Conservation (phyloP, 139 green algal genomes). For the Chlorella ohadii region DNA sequence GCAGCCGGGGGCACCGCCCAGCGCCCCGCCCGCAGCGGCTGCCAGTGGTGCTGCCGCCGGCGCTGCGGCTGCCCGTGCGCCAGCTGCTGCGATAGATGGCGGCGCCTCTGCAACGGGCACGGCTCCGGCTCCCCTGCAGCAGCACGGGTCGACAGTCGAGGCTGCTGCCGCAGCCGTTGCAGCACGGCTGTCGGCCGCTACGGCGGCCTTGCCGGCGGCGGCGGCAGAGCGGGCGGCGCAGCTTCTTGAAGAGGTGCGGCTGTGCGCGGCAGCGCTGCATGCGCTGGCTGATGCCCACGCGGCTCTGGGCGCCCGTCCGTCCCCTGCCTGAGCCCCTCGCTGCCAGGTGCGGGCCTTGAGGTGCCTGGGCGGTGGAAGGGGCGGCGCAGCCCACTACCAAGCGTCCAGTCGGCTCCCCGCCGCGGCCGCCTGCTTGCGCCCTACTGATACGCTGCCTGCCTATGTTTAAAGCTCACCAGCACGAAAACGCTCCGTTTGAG, state of each 20-base stretch:
- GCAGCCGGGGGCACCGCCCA: not conserved
- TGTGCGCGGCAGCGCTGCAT: constrained; percentile 17
- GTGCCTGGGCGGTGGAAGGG: no score
- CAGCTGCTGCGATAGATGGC: not conserved
- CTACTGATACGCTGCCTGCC: no score
- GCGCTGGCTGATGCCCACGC: not conserved
- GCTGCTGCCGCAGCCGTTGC: constrained; percentile 13
- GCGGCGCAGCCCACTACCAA: no score
- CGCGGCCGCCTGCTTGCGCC: no score
- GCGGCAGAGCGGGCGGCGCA: not conserved
- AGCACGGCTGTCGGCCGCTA: not conserved
- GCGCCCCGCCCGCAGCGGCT: not conserved
- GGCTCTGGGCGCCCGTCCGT: not conserved
- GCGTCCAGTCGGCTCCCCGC: no score
- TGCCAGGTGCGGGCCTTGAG: no score
- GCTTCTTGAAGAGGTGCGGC: constrained; percentile 5
- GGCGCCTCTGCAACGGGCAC: no score
- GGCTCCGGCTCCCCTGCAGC: not conserved
- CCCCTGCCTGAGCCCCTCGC: no score
- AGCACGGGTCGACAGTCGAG: constrained; percentile 1
- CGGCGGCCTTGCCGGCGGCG: not conserved
- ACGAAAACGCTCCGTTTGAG: no score
- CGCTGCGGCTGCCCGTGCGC: not conserved
- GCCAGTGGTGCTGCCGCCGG: not conserved
- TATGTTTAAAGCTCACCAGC: no score